These are phyloP conservation scores for Cladosporium cucumerinum DNA, from an alignment of 2,329 filamentous ascomycete species.

Conservation along the genomic window DNA sequence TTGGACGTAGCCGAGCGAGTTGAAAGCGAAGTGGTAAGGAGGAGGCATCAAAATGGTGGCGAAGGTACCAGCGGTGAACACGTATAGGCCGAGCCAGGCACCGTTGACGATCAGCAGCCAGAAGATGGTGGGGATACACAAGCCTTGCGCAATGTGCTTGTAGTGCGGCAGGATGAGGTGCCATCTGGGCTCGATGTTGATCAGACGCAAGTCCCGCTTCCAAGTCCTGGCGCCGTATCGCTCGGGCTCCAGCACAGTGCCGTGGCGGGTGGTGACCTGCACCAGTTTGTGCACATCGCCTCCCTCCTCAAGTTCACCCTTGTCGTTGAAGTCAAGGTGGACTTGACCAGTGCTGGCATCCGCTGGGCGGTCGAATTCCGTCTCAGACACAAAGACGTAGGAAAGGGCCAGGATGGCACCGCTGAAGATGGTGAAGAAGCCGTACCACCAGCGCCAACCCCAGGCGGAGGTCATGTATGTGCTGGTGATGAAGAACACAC, in stretches of 20 bases:
- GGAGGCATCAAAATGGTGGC: slow-evolving; percentile 34
- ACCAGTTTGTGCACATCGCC: slow-evolving; percentile 10
- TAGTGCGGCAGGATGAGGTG: slow-evolving; percentile 1
- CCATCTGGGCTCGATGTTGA: slow-evolving; percentile 7
- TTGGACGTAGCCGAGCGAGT: slow-evolving; percentile 37
- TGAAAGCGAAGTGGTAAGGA: slow-evolving; percentile 39
- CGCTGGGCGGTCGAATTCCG: slow-evolving; percentile 36
- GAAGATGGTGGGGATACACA: slow-evolving; percentile 40
- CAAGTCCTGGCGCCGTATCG: slow-evolving; percentile 12
- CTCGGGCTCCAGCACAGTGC: slow-evolving; percentile 9
- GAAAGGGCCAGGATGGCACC: slow-evolving; percentile 33
- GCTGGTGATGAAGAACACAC: slow-evolving; percentile 13
- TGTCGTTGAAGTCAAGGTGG: slow-evolving; percentile 11
- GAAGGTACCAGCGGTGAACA: slow-evolving; percentile 41
- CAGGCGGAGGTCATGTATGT: slow-evolving; percentile 11
- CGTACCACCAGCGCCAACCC: slow-evolving; percentile 15
- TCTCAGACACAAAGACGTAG: slow-evolving; percentile 41
- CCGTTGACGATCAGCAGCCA: slow-evolving; percentile 40
- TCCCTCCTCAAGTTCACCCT: slow-evolving; percentile 6
- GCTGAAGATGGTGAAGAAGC: slow-evolving; percentile 10
- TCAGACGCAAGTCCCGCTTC: slow-evolving; percentile 4
- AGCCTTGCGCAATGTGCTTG: slow-evolving; percentile 33
- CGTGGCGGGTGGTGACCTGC: slow-evolving; percentile 9
- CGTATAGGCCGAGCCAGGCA: slow-evolving; percentile 37
- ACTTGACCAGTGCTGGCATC: slow-evolving; percentile 13